These are phyloP conservation scores for Oleoguttula mirabilis DNA, from an alignment of 495 filamentous ascomycete genomes.

Conservation along the genomic window DNA sequence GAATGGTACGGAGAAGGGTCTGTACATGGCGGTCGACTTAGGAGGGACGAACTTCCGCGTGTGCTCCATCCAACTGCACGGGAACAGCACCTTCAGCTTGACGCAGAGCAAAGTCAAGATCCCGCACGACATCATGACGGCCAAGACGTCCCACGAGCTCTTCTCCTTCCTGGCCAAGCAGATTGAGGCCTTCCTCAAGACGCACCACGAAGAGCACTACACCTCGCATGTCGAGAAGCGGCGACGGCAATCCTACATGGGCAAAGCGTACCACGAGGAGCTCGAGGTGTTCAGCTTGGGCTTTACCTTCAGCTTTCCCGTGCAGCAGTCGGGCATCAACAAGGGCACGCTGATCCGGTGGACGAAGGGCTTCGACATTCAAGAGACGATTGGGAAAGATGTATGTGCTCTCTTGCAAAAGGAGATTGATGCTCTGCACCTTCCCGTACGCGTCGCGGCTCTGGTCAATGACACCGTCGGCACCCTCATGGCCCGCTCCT, in stretches of 20 bases:
- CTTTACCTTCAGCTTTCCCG: slow-evolving; percentile 96
- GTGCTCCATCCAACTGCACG: slow-evolving; percentile 83
- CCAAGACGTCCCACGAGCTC: slow-evolving; percentile 72
- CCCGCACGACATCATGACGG: slow-evolving; percentile 78
- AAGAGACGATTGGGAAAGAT: slow-evolving; percentile 84
- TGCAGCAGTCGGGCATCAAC: slow-evolving; percentile 87
- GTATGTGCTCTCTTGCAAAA: slow-evolving; percentile 79
- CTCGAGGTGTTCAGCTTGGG: slow-evolving; percentile 81
- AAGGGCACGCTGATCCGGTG: slow-evolving; percentile 83
- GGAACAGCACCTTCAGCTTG: slow-evolving; percentile 83
- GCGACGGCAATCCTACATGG: slow-evolving; percentile 39
- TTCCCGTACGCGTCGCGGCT: slow-evolving; percentile 86
- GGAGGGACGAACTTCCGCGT: slow-evolving; percentile 98
- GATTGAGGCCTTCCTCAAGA: slow-evolving; percentile 73
- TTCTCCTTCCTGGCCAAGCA: slow-evolving; percentile 90
- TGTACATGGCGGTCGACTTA: slow-evolving; percentile 92
- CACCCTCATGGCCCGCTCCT: slow-evolving; percentile 93
- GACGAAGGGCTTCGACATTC: slow-evolving; percentile 97
- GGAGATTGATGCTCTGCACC: slow-evolving; percentile 77
- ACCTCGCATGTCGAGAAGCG: slow-evolving; percentile 52
- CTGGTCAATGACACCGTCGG: slow-evolving; percentile 97
- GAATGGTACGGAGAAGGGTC: slow-evolving; percentile 95
- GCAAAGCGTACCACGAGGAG: slow-evolving; percentile 43
- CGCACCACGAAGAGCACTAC: slow-evolving; percentile 85
- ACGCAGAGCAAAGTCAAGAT: slow-evolving; percentile 87